A percentile compares a stretch with the other conserved stretches of the same genome.
Conservation (phyloP, 106 monocot species). For the Allium fistulosum region DNA sequence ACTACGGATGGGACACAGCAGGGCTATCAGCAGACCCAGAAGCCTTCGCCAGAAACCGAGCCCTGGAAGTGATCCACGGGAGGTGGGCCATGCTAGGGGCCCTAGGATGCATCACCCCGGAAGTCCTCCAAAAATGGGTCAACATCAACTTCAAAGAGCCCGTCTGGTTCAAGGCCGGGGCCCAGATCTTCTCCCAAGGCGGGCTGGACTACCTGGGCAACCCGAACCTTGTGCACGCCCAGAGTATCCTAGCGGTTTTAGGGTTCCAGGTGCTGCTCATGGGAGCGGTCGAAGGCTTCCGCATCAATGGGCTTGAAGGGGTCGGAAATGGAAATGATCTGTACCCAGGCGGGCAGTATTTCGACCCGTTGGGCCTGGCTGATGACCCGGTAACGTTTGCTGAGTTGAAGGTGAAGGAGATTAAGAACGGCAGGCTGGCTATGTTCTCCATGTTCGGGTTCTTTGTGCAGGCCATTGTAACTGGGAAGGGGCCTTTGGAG, state of each 20-base stretch:
- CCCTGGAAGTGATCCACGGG: conserved; percentile 86
- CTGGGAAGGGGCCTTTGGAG: conserved; percentile 71
- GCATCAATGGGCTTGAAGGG: conserved; percentile 17
- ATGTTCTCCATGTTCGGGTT: conserved; percentile 88
- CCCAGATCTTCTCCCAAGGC: conserved; percentile 89
- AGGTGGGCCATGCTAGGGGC: conserved; percentile 98
- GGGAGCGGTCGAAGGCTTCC: conserved; percentile 31
- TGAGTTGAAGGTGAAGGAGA: conserved; percentile 84
- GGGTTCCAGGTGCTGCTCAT: conserved; percentile 60
- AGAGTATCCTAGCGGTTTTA: conserved; percentile 19
- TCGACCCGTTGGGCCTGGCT: conserved; percentile 70
- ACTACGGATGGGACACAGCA: conserved; percentile 99
- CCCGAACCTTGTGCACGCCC: conserved; percentile 62
- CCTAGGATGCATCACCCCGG: conserved; percentile 95
- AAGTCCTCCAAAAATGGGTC: conserved; percentile 80
- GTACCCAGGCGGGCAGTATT: conserved; percentile 23
- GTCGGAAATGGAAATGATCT: conserved; percentile 14
- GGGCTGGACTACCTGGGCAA: conserved; percentile 80
- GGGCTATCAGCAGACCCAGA: conserved; percentile 97
- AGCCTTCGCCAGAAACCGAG: conserved; percentile 92
- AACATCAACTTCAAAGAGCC: conserved; percentile 95
- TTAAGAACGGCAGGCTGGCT: conserved; percentile 75
- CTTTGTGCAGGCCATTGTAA: conserved; percentile 79
- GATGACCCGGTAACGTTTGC: conserved; percentile 65
- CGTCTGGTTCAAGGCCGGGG: conserved; percentile 98